Conservation (phyloP, 2,329 filamentous ascomycete species). For the Dryadomyces quercivorus region DNA sequence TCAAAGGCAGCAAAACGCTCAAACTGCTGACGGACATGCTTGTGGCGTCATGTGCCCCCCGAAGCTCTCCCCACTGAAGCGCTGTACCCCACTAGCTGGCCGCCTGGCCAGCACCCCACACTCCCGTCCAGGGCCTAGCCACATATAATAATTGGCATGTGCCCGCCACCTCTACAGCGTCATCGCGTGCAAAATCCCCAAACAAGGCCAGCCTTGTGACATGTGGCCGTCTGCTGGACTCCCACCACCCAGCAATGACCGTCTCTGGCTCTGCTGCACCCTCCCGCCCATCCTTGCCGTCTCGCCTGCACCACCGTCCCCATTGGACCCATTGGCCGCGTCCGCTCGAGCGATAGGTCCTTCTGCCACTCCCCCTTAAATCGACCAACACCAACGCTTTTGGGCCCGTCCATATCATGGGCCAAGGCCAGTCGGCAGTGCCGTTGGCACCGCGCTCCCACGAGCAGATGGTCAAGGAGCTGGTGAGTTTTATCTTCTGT, state of each 20-base stretch:
- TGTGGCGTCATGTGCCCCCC: neutral
- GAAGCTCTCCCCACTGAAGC: neutral
- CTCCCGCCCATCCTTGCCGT: too few relatives aligned
- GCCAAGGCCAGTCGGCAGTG: conserved; percentile 37
- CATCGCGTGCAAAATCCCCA: neutral
- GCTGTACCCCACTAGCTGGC: neutral
- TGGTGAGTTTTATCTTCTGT: too few relatives aligned
- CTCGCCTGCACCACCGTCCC: too few relatives aligned
- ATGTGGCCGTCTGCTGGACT: too few relatives aligned
- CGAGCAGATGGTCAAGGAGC: conserved; percentile 37
- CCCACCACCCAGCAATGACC: neutral
- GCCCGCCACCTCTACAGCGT: too few relatives aligned
- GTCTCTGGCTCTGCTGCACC: neutral
- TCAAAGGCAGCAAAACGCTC: too few relatives aligned
- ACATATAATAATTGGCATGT: neutral
- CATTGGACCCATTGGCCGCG: too few relatives aligned
- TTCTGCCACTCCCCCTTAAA: too few relatives aligned
- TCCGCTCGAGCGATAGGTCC: too few relatives aligned
- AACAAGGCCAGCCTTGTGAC: neutral
- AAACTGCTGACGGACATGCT: neutral
- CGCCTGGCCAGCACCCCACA: neutral
- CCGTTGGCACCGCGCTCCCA: conserved; percentile 30
- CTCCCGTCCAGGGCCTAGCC: too few relatives aligned
- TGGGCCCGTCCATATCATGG: conserved; percentile 25
- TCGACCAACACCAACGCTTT: neutral